Evolutionary conservation across 495 filamentous ascomycete species (phyloP), one percentile per base, ranked within the genome.

Genomic region (Delitschia confertaspora): DNA sequence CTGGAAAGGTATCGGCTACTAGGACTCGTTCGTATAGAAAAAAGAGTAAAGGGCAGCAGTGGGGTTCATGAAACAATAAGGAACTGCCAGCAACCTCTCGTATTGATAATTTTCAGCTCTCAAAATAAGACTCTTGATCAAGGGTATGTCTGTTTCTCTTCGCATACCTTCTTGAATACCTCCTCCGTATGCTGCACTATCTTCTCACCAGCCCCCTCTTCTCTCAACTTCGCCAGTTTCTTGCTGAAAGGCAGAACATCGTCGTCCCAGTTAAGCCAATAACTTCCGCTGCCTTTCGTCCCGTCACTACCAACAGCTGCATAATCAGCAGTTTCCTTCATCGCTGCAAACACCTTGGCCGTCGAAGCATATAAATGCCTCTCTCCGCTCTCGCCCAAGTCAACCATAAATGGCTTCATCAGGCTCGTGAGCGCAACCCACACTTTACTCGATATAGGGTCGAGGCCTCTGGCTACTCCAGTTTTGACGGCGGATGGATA

Each of bases 181-280:
- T 55, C 46, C 17, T 55, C 46, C 1, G 51, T 50, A 37, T 55
- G 51, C 5, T 9, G 20, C 51, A 45, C 49, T 2, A 55, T 40
- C 47, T 41, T 55, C 27, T 46, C 21, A 11, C 14, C 46, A 9
- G 46, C 45, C 4, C 47, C 51, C 9, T 49, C 34, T 9, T 30
- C 24, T 20, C 45, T 39, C 40, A 49, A 11, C 3, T 10, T 21
- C 4, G 14, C 27, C 31, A 18, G 9, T 6, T 35, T 42, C 23
- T 37, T 33, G 19, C 33, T 52, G 1, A 25, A 6, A 6, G 20
- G 31, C 9, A 23, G 14, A 6, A 38, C 18, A 17, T 40, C 46
- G 3, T 25, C 45, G 22, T 55, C 30, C 35, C 42, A 46, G 16
- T 26, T 37, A 22, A 52, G 13, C 3, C 13, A 6, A 29, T 52